Conservation (phyloP, 768 basidiomycete species). For the Pleurotus salmoneostramineus region DNA sequence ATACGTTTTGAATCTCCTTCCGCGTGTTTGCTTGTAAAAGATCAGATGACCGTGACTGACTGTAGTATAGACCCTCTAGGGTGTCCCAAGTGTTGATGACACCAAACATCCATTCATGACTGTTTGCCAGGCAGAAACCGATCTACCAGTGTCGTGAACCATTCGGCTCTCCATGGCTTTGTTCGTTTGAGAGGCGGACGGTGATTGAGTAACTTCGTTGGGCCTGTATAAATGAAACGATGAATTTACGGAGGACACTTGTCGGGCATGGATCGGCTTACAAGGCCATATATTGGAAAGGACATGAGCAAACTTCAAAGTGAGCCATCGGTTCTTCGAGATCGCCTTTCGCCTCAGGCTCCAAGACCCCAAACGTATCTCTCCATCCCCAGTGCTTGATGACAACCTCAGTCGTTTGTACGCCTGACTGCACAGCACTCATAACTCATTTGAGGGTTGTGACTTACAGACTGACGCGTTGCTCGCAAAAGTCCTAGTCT, state of each 20-base stretch:
- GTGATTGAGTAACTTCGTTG: not conserved
- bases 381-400: not conserved
- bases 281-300: not conserved
- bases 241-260: not conserved
- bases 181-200: not conserved
- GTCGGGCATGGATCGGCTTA: not conserved
- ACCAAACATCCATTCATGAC: not conserved
- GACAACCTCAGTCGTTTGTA: not conserved
- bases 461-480: not conserved
- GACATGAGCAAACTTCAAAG: not conserved
- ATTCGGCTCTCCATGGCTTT: not conserved
- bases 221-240: not conserved
- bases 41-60: too few species aligned
- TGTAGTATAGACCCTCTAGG: too few species aligned
- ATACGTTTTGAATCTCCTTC: too few species aligned
- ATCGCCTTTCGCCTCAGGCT: not conserved
- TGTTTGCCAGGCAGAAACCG: not conserved
- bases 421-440: not conserved
- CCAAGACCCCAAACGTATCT: not conserved
- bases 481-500: not conserved
- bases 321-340: not conserved
- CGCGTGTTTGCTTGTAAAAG: too few species aligned
- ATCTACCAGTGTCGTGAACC: not conserved
- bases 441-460: not conserved
- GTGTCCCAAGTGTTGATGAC: too few species aligned